A percentile compares a stretch with the other conserved stretches of the same genome.
Conservation (phyloP, 163 green algal genomes). For the Scenedesmus sp. region DNA sequence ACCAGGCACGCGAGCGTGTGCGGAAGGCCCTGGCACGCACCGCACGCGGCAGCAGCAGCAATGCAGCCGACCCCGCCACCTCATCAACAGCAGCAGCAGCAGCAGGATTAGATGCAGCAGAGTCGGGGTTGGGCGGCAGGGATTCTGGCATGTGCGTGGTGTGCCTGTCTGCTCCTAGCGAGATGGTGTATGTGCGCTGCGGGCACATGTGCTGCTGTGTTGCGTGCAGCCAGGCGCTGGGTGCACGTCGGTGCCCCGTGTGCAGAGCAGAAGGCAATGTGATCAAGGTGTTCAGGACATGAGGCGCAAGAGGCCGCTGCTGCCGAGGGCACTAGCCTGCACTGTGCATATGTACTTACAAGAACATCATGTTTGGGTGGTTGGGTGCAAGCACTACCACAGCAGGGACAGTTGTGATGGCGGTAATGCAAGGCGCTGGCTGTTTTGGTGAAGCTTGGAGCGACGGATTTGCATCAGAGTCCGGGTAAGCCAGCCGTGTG, state of each 20-base stretch:
- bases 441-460: no score
- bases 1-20: slow-evolving; percentile 48
- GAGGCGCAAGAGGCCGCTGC: background rate
- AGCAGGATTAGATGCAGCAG: background rate
- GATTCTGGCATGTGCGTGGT: slow-evolving; percentile 72
- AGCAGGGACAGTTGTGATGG: background rate
- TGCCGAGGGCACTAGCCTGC: no score
- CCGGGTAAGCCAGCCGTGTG: no score
- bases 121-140: background rate
- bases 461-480: no score
- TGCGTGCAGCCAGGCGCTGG: slow-evolving; percentile 54
- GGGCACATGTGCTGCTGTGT: slow-evolving; percentile 76
- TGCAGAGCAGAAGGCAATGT: slow-evolving; percentile 55
- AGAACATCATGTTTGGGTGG: no score
- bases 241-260: slow-evolving; percentile 63
- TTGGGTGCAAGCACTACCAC: background rate
- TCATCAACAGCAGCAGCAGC: slow-evolving; percentile 24
- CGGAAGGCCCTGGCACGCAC: slow-evolving; percentile 26
- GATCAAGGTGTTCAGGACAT: slow-evolving; percentile 61
- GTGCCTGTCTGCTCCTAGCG: slow-evolving; percentile 64
- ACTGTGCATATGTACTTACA: background rate
- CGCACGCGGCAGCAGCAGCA: slow-evolving; percentile 29
- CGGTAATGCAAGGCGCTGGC: background rate
- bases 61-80: background rate
- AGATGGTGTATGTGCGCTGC: slow-evolving; percentile 69